These are phyloP conservation scores for Apium graveolens DNA, from an alignment of 129 eudicot species.

Conservation along the genomic window DNA sequence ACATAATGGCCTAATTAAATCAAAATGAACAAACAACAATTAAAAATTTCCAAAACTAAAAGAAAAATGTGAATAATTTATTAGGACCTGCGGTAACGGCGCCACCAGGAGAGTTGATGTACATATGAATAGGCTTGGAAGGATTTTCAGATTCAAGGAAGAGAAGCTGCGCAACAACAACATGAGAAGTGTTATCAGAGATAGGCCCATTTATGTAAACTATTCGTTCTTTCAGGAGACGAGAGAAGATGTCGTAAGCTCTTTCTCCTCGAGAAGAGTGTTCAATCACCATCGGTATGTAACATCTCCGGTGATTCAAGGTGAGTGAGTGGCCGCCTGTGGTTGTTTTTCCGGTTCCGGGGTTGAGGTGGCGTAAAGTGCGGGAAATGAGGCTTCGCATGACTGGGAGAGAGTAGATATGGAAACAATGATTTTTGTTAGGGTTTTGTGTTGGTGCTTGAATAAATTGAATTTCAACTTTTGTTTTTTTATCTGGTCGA, in stretches of 20 bases:
- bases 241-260: conserved; percentile 92
- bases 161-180: conserved; percentile 88
- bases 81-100: conserved; percentile 81
- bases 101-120: conserved; percentile 93
- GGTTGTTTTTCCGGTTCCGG: neutral
- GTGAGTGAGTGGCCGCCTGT: neutral
- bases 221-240: conserved; percentile 74
- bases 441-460: neutral
- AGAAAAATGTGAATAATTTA: neutral
- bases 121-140: conserved; percentile 84
- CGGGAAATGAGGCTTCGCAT: conserved; percentile 18
- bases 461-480: too few relatives aligned
- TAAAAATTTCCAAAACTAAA: neutral
- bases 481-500: too few relatives aligned
- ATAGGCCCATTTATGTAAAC: conserved; percentile 84
- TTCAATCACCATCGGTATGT: conserved; percentile 95
- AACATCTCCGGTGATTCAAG: conserved; percentile 22
- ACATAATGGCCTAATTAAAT: neutral
- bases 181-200: conserved; percentile 75
- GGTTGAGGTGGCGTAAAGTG: neutral
- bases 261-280: conserved; percentile 89
- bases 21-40: neutral
- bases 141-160: conserved; percentile 92
- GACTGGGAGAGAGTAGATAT: neutral
- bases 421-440: neutral